Evolutionary conservation across 805 yeast genomes (phyloP).

Genomic region (Saccharomycopsis capsularis): DNA sequence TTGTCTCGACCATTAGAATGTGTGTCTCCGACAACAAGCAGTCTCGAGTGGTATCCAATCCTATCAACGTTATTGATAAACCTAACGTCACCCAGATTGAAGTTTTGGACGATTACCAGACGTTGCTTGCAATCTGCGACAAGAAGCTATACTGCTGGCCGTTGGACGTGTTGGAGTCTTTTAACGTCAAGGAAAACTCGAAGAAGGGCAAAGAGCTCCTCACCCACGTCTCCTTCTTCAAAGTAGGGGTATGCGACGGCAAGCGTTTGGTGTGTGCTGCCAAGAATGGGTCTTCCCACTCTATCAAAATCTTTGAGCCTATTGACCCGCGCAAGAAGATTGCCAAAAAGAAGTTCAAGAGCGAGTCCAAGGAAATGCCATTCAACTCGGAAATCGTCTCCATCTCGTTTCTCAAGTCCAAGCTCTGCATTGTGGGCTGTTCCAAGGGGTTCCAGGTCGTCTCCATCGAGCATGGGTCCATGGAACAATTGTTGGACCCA

Average conservation of each 20-base stretch:
- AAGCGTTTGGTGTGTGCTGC: conserved; percentile 85
- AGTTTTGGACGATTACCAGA: conserved; percentile 84
- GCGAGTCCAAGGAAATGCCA: conserved; percentile 64
- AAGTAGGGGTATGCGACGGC: conserved; percentile 89
- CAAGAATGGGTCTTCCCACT: conserved; percentile 68
- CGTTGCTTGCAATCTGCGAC: conserved; percentile 74
- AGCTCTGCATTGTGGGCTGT: conserved; percentile 83
- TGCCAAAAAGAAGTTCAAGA: conserved; percentile 65
- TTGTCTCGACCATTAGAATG: conserved; percentile 59
- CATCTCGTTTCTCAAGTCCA: conserved; percentile 81
- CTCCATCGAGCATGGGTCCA: conserved; percentile 31
- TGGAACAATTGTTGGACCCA: conserved; percentile 86
- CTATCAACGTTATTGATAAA: conserved; percentile 67
- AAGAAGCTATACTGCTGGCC: conserved; percentile 74
- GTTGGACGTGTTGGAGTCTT: conserved; percentile 49
- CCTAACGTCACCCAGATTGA: conserved; percentile 82
- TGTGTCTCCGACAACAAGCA: conserved; percentile 44
- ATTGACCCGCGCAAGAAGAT: conserved; percentile 43
- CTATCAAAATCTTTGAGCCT: conserved; percentile 84
- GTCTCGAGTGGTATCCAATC: conserved; percentile 54
- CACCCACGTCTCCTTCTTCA: conserved; percentile 84
- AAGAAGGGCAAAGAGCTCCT: conserved; percentile 69
- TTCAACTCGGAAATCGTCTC: conserved; percentile 89
- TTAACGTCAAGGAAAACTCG: conserved; percentile 38
- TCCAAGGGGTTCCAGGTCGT: conserved; percentile 95